A percentile compares a stretch with the other conserved stretches of the same genome.
Conservation (phyloP, 2,329 filamentous ascomycete genomes). For the Pestalotiopsis sp. region DNA sequence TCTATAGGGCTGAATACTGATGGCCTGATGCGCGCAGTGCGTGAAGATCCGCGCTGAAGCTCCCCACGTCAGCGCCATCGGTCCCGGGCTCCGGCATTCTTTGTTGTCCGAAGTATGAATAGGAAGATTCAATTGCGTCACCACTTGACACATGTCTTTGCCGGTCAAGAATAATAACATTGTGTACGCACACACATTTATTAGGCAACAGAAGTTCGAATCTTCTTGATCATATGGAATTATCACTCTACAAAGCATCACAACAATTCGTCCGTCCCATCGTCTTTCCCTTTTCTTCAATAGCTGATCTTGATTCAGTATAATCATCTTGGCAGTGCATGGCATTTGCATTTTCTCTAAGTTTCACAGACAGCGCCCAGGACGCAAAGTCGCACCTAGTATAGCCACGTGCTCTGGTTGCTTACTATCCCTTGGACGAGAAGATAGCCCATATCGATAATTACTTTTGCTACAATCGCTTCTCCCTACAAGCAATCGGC, state of each 20-base stretch:
- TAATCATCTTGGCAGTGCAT: background rate
- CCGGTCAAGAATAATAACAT: background rate
- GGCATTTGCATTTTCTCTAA: background rate
- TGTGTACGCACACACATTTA: background rate
- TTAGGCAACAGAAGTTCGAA: background rate
- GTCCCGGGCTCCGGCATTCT: background rate
- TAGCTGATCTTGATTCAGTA: background rate
- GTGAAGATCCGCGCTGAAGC: background rate
- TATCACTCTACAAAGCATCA: background rate
- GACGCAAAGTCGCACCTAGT: background rate
- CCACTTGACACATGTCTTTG: background rate
- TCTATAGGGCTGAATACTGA: background rate
- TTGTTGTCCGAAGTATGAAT: background rate
- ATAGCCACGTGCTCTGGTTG: background rate
- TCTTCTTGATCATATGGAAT: too few relatives aligned
- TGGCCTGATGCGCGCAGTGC: background rate
- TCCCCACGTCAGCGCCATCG: background rate
- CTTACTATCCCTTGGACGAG: background rate
- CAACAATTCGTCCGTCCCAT: background rate
- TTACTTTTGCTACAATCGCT: background rate
- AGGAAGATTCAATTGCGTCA: conserved; percentile 3
- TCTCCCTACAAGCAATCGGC: background rate
- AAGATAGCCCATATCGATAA: background rate
- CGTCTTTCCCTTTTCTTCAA: background rate
- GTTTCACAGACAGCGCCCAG: background rate